Evolutionary conservation across 805 yeast genomes (phyloP), one percentile per base, ranked within the genome.

Genomic region (Candida sakaeoensis): DNA sequence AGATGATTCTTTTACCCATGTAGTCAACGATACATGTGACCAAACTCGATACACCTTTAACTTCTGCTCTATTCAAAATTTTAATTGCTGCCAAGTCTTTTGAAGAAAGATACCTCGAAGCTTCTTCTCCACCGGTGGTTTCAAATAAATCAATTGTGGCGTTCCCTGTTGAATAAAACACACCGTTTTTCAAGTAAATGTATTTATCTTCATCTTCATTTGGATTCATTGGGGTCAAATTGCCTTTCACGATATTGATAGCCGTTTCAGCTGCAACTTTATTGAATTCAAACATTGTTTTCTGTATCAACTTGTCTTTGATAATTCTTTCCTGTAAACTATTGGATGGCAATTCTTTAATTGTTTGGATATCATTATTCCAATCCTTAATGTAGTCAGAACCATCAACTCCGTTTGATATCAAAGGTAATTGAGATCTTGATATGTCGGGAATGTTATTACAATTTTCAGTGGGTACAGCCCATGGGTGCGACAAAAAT

Each of bases 1-100:
- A 87, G 27, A 91, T 74, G 26, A 91, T 70, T 60, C 98, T 77
- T 53, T 79, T 82, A 45, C 98, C 99, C 55, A 85, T 80, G 64
- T 78, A 91, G 61, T 91, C 98, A 41, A 91, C 86, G 43, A 89
- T 74, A n/a, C 90, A 74, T 3, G 97, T 85, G 51, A 86, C 77
- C 44, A 91, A 70, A 37, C 83, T 82, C 53, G 79, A 77, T 28
- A 89, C 70, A 33, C 81, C 86, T 8, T 64, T 65, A 24, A 78
- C 55, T 51, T 84, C 87, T 32, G 83, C 62, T 50, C 79, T 70
- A 65, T 84, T 84, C 57, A 91, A 67, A 44, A 75, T 72, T 52
- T 75, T 79, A 33, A 88, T 75, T 18, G 90, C 82, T 25, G 74
- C 74, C 40, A 91, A 65, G 61, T 93, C 99, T 64, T 85, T 90